Base-by-base conservation (phyloP, 441 rosid genomes). In the Croton setiger region DNA sequence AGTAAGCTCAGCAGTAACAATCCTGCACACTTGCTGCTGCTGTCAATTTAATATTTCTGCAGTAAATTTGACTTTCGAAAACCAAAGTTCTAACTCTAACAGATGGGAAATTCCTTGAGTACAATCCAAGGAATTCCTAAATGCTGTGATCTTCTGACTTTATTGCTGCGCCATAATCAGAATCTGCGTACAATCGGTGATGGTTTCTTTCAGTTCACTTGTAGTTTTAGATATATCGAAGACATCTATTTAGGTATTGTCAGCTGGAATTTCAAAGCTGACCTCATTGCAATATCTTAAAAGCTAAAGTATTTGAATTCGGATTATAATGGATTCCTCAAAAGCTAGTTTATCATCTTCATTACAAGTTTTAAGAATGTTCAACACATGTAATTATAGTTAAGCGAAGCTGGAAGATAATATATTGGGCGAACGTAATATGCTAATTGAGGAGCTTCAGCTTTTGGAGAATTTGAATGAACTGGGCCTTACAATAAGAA, bases 241-340 rank as follows among this genome's bases (percentile, higher is more conserved):
- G 2, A 0, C 10, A 0, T 0, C 0, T 3, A 1, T 68, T 4
- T 1, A 4, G 3, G 14, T 56, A 23, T 2, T 79, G 0, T 72
- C 79, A 1, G 5, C 0, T 0, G 82, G 74, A 53, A 72, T 72
- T 10, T 66, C 60, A 17, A 60, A 15, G 2, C 36, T 72, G 57
- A 47, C 33, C 2, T 70, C 69, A 7, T 18, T 78, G 21, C 56
- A 67, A 13, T 49, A 37, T 62, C 79, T 75, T 8, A 39, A 21
- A 76, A 56, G 7, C 69, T 82, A 7, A 75, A 39, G 54, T 67
- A 75, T 51, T 47, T 80, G 63, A 51, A 69, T 59, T 48, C 78
- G 48, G 83, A 82, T 59, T 2, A 0, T 12, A 75, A 70, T 4
- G 10, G 3, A 27, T 0, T 0, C 0, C 76, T 81, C 1, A 3